Evolutionary conservation across 805 yeast genomes (phyloP).

Genomic region (Candida pseudoglaebosa): DNA sequence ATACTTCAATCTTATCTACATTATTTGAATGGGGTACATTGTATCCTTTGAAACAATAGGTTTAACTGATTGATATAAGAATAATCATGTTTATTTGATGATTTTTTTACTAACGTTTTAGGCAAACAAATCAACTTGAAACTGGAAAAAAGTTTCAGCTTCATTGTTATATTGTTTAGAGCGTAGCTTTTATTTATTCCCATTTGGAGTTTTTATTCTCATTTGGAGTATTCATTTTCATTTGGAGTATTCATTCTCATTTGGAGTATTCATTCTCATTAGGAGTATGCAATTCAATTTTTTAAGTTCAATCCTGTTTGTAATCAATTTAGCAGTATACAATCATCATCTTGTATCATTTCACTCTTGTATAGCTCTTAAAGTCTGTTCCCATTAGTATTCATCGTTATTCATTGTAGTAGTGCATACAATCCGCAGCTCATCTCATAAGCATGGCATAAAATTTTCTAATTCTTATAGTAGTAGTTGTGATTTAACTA

Average conservation of each 20-base stretch:
- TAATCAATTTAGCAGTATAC: too few relatives aligned
- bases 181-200: too few relatives aligned
- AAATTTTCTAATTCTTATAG: constrained; percentile 1
- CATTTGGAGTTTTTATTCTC: too few relatives aligned
- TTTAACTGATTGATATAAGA: background rate
- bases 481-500: background rate
- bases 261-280: too few relatives aligned
- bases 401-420: background rate
- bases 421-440: background rate
- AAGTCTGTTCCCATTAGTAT: too few relatives aligned
- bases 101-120: background rate
- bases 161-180: background rate
- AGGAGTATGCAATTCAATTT: too few relatives aligned
- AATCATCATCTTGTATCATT: too few relatives aligned
- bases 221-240: too few relatives aligned
- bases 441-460: constrained; percentile 3
- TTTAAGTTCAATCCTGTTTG: too few relatives aligned
- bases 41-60: constrained; percentile 1
- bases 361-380: background rate
- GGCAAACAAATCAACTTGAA: background rate
- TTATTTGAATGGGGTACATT: constrained; percentile 4
- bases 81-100: background rate
- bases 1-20: constrained; percentile 4
- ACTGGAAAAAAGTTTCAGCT: too few relatives aligned
- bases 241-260: too few relatives aligned